These are phyloP conservation scores for Lentinula novae-zelandiae DNA, from an alignment of 1,284 basidiomycete species.

Conservation along the genomic window DNA sequence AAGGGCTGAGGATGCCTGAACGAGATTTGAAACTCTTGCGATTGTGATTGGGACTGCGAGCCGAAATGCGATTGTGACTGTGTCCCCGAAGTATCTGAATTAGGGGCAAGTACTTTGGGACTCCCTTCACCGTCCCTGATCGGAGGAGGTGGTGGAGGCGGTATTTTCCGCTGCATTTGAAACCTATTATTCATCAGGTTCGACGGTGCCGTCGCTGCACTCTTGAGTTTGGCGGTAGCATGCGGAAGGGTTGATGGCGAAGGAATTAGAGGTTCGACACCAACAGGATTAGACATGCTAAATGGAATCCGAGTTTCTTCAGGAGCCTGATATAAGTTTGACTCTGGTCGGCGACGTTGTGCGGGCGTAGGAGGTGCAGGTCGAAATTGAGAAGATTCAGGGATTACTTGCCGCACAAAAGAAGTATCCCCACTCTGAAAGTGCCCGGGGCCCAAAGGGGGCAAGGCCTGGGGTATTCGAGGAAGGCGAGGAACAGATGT, in stretches of 20 bases:
- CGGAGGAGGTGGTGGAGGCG: conserved; percentile 11
- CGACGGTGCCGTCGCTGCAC: background rate
- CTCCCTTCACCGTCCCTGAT: background rate
- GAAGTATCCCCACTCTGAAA: background rate
- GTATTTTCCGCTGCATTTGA: conserved; percentile 10
- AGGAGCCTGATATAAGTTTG: conserved; percentile 5
- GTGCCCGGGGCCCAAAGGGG: background rate
- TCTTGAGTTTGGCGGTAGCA: background rate
- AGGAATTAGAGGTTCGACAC: background rate
- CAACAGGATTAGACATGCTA: background rate
- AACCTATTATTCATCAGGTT: background rate
- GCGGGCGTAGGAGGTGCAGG: conserved; percentile 32
- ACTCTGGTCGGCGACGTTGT: conserved; percentile 21
- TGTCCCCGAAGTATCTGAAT: conserved; percentile 44
- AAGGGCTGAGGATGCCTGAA: background rate
- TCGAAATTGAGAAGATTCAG: conserved; percentile 18
- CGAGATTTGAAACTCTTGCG: background rate
- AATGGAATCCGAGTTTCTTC: background rate
- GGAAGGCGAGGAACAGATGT: background rate
- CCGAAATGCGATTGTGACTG: conserved; percentile 20
- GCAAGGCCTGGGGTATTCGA: background rate
- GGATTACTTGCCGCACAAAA: background rate
- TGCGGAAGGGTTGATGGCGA: background rate
- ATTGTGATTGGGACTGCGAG: conserved; percentile 10
- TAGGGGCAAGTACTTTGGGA: conserved; percentile 38